Percentiles rank a stretch among this genome's conserved stretches.
Conservation (phyloP, 169 alveolate genomes). For the Plasmodium vivax region DNA sequence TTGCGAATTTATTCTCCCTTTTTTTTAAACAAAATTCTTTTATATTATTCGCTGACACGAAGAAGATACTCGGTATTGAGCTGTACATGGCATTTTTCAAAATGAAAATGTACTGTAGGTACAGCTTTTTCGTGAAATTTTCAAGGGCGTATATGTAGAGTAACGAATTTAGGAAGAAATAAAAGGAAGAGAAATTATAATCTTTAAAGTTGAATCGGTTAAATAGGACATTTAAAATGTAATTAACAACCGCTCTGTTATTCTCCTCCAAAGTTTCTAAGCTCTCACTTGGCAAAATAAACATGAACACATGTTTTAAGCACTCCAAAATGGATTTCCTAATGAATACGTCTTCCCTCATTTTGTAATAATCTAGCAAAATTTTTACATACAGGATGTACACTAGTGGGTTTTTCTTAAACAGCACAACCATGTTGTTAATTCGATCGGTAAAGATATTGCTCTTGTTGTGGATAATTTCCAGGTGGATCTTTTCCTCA, state of each 20-base stretch:
- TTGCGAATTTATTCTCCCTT: constrained; percentile 58
- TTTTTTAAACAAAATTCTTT: constrained; percentile 64
- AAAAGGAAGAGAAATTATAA: constrained; percentile 54
- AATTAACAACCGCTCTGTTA: constrained; percentile 1
- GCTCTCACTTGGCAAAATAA: constrained; percentile 26
- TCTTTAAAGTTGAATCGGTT: constrained; percentile 71
- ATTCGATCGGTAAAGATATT: constrained; percentile 64
- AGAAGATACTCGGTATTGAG: constrained; percentile 50
- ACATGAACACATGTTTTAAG: constrained; percentile 65
- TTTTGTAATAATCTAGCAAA: constrained; percentile 38
- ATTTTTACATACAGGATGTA: constrained; percentile 52
- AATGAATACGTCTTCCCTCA: constrained; percentile 27
- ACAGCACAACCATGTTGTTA: constrained; percentile 63
- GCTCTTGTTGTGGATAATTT: constrained; percentile 47
- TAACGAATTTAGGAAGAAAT: constrained; percentile 55
- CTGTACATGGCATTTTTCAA: constrained; percentile 53
- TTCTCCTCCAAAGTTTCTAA: constrained; percentile 23
- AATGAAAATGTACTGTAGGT: constrained; percentile 45
- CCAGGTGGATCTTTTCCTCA: constrained; percentile 60
- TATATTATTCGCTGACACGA: constrained; percentile 35
- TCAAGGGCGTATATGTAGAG: constrained; percentile 48
- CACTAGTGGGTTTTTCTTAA: constrained; percentile 59
- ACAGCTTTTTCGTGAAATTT: constrained; percentile 29
- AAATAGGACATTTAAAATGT: constrained; percentile 48
- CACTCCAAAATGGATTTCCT: constrained; percentile 58